These are phyloP conservation scores for Pseudopyricularia cyperi DNA, from an alignment of 2,329 filamentous ascomycete genomes.

Conservation along the genomic window DNA sequence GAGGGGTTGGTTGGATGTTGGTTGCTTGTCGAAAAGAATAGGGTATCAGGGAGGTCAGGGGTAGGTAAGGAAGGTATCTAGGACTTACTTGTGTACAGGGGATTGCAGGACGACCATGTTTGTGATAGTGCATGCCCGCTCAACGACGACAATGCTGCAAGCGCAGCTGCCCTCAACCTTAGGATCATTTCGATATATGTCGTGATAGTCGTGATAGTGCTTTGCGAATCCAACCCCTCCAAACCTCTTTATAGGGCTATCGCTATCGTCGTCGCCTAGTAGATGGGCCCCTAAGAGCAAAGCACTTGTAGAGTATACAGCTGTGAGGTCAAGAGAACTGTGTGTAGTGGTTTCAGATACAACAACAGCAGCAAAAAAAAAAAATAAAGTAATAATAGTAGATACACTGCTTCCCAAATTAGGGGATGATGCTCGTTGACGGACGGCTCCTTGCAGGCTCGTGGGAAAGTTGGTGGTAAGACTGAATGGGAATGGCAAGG, in stretches of 20 bases:
- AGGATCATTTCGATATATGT: conserved; percentile 13
- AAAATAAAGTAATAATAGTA: no score
- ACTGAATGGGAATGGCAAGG: not conserved
- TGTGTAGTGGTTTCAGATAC: no score
- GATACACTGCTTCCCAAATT: not conserved
- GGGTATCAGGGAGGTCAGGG: not conserved
- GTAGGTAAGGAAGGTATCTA: not conserved
- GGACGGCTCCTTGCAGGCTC: not conserved
- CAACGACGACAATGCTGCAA: conserved; percentile 7
- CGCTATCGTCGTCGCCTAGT: no score
- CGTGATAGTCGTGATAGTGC: no score
- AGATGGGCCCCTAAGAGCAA: no score
- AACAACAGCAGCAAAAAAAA: no score
- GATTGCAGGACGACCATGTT: conserved; percentile 19
- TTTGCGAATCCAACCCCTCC: no score
- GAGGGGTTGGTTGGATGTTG: no score
- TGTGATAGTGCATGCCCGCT: conserved; percentile 13
- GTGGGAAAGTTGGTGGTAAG: not conserved
- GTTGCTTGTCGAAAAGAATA: not conserved
- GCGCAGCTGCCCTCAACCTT: conserved; percentile 9
- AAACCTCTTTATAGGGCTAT: no score
- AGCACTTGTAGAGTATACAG: no score
- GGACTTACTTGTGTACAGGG: conserved; percentile 14
- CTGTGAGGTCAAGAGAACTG: no score
- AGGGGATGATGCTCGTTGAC: no score